Evolutionary conservation across 2,329 filamentous ascomycete genomes (phyloP).

Genomic region (Ilyonectria destructans): DNA sequence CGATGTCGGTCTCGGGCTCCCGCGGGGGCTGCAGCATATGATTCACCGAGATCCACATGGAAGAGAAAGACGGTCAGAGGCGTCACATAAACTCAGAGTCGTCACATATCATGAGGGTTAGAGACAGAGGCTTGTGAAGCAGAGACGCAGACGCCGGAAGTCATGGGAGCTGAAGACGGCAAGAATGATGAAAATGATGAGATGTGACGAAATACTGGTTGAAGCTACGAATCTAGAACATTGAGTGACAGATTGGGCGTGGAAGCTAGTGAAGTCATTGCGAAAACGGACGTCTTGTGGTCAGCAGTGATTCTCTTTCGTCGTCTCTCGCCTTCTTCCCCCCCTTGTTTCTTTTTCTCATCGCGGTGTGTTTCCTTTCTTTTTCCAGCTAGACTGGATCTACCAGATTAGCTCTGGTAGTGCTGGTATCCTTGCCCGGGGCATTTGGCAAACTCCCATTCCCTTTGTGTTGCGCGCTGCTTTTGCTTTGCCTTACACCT

Average conservation of each 20-base stretch:
- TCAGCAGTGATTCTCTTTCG: neutral
- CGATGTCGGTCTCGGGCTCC: neutral
- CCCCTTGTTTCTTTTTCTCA: neutral
- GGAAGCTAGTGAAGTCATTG: neutral
- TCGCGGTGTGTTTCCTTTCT: neutral
- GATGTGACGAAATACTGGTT: neutral
- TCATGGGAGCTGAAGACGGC: neutral
- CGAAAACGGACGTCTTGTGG: neutral
- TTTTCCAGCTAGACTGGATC: neutral
- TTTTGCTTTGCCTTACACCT: neutral
- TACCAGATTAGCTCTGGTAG: neutral
- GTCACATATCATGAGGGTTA: neutral
- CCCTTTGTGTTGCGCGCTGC: neutral
- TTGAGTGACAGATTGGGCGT: neutral
- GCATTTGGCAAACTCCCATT: neutral
- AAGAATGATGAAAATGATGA: neutral
- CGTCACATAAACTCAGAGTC: neutral
- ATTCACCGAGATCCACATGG: slow-evolving; percentile 2
- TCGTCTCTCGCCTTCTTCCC: neutral
- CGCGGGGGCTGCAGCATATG: slow-evolving; percentile 4
- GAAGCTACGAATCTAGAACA: slow-evolving; percentile 5
- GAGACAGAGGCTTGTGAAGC: neutral
- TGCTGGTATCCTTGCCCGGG: neutral
- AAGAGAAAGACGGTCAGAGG: neutral
- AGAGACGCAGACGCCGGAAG: neutral